These are phyloP conservation scores for Cyclotella distinguenda DNA, from an alignment of 108 stramenopile species.

Conservation along the genomic window DNA sequence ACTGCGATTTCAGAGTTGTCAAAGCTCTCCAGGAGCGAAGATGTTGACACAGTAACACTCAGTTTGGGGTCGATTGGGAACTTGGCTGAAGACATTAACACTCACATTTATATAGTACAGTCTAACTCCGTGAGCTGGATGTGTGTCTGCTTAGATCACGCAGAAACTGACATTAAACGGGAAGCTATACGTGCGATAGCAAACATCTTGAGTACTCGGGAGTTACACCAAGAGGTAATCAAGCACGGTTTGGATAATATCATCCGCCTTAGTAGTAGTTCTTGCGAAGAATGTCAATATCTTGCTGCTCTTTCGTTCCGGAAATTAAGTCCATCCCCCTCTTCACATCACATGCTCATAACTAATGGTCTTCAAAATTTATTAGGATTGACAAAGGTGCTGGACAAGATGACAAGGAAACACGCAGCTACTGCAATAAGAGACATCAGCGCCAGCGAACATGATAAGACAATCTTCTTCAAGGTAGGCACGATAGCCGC, in stretches of 20 bases:
- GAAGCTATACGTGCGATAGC: conserved; percentile 77
- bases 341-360: conserved; percentile 53
- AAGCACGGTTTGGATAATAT: conserved; percentile 60
- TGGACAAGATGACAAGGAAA: conserved; percentile 60
- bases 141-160: conserved; percentile 52
- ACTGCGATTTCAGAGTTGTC: conserved; percentile 53
- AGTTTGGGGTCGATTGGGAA: conserved; percentile 74
- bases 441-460: conserved; percentile 67
- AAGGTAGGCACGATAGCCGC: conserved; percentile 61
- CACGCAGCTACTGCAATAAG: conserved; percentile 73
- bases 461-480: conserved; percentile 61
- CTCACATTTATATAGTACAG: conserved; percentile 45
- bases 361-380: conserved; percentile 56
- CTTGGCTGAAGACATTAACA: conserved; percentile 74
- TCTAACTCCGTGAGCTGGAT: conserved; percentile 18
- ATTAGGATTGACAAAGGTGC: conserved; percentile 54
- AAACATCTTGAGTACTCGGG: conserved; percentile 65
- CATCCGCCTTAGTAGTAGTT: conserved; percentile 46
- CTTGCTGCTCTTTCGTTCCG: conserved; percentile 71
- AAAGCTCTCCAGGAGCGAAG: conserved; percentile 48
- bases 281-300: conserved; percentile 74
- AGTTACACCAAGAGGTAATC: conserved; percentile 62
- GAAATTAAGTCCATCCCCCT: conserved; percentile 63
- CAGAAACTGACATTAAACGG: conserved; percentile 61
- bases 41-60: conserved; percentile 65